Conservation (phyloP, 148 eudicot species). For the Silene conica region DNA sequence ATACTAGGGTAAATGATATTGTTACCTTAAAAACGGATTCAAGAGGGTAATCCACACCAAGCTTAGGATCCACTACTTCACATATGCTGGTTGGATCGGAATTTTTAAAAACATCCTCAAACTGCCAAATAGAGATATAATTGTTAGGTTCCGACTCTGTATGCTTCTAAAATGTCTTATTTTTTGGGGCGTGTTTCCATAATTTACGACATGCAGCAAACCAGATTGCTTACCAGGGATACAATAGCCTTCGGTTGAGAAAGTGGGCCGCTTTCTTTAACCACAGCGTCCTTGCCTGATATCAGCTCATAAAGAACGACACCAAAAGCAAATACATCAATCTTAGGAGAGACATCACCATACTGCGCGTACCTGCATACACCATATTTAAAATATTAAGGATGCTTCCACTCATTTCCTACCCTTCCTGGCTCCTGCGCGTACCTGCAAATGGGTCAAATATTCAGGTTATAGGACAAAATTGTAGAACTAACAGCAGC, state of each 20-base stretch:
- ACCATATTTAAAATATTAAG: constrained; percentile 13
- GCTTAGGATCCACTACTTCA: constrained; percentile 61
- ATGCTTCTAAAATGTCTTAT: background rate
- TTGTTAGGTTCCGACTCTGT: background rate
- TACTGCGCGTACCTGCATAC: constrained; percentile 73
- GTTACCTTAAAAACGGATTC: constrained; percentile 67
- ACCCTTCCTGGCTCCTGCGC: too few species aligned
- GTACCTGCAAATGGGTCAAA: too few species aligned
- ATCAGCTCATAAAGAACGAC: constrained; percentile 88
- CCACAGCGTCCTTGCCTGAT: constrained; percentile 84
- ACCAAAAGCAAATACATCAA: constrained; percentile 92
- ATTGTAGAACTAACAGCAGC: background rate
- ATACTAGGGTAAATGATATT: background rate
- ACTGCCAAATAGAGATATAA: constrained; percentile 35
- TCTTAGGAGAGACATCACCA: constrained; percentile 82
- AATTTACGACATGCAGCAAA: background rate
- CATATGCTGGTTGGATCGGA: constrained; percentile 49
- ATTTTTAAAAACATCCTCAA: constrained; percentile 46
- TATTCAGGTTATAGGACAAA: background rate
- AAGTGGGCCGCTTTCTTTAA: constrained; percentile 39
- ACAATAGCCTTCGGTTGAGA: constrained; percentile 61
- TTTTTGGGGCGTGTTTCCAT: background rate
- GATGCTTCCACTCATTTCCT: background rate
- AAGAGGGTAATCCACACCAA: constrained; percentile 55
- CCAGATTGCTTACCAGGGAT: constrained; percentile 46